Percentiles rank a stretch among this genome's conserved stretches.
phyloP scores from a whole-genome alignment of 2,329 filamentous ascomycete genomes.

The Neurospora sp. region DNA sequence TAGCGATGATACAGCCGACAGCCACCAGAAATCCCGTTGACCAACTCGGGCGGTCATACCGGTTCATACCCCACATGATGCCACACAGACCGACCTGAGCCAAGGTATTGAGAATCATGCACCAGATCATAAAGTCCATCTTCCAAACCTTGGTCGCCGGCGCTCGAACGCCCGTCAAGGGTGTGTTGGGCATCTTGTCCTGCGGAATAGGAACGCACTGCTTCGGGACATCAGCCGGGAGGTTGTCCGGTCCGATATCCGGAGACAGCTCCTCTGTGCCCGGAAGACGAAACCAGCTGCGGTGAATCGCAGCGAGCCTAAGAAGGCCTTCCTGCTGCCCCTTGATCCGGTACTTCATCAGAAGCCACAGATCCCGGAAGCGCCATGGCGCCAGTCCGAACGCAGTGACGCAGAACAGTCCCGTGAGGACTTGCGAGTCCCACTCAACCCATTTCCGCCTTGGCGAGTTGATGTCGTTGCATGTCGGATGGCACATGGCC shows the following conservation, averaged over 20 bases:
- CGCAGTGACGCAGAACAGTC: constrained; percentile 76
- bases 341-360: constrained; percentile 52
- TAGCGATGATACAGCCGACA: constrained; percentile 61
- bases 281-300: constrained; percentile 63
- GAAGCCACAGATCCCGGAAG: constrained; percentile 68
- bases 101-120: constrained; percentile 70
- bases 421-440: constrained; percentile 75
- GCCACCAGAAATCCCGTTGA: constrained; percentile 71
- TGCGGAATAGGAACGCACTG: constrained; percentile 53
- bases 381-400: constrained; percentile 82
- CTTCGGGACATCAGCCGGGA: constrained; percentile 30
- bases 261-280: constrained; percentile 52
- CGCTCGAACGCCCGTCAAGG: constrained; percentile 63
- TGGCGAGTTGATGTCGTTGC: constrained; percentile 64
- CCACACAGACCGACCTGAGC: constrained; percentile 63
- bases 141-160: constrained; percentile 62
- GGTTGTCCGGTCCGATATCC: constrained; percentile 42
- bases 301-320: constrained; percentile 63
- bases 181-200: constrained; percentile 52
- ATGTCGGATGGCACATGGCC: constrained; percentile 62
- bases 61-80: constrained; percentile 76
- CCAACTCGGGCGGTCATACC: constrained; percentile 68
- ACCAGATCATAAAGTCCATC: constrained; percentile 70
- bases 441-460: constrained; percentile 79
- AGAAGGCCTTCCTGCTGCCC: constrained; percentile 49